phyloP scores from a whole-genome alignment of 805 yeast species.

The Metschnikowia koreensis region DNA sequence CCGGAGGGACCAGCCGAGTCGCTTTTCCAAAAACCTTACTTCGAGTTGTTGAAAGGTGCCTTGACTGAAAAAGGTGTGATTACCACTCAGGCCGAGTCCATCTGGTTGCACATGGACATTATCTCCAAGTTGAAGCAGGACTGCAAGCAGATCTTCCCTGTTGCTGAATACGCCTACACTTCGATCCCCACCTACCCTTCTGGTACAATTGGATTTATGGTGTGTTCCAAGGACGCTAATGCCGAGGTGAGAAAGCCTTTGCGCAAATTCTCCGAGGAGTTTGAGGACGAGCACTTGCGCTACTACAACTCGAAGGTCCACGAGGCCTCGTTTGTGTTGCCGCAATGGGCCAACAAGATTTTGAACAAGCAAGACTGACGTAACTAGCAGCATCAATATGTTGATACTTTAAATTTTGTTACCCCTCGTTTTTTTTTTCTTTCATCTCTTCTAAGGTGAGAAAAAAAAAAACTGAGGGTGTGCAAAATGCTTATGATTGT shows the following conservation, averaged over 20 bases:
- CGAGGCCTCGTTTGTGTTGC: slow-evolving; percentile 85
- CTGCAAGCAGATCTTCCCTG: slow-evolving; percentile 84
- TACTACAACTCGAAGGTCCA: slow-evolving; percentile 87
- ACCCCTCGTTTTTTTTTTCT: not conserved
- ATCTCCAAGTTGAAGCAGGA: slow-evolving; percentile 79
- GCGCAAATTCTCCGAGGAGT: slow-evolving; percentile 59
- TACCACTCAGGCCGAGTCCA: slow-evolving; percentile 93
- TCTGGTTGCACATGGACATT: slow-evolving; percentile 87
- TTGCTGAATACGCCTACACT: slow-evolving; percentile 86
- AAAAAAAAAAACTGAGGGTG: too few relatives aligned
- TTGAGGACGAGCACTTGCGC: slow-evolving; percentile 63
- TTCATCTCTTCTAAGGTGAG: too few relatives aligned
- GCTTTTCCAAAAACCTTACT: slow-evolving; percentile 89
- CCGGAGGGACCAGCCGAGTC: slow-evolving; percentile 98
- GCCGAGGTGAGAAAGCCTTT: slow-evolving; percentile 68
- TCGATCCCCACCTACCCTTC: slow-evolving; percentile 96
- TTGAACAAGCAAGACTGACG: slow-evolving; percentile 30
- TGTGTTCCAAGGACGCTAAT: slow-evolving; percentile 73
- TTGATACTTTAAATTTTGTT: not conserved
- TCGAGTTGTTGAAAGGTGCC: slow-evolving; percentile 79
- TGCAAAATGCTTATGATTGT: not conserved
- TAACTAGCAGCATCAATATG: not conserved
- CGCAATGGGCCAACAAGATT: slow-evolving; percentile 74
- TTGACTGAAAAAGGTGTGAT: slow-evolving; percentile 88
- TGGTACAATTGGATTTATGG: slow-evolving; percentile 98